Evolutionary conservation across 2,329 filamentous ascomycete genomes (phyloP).

Genomic region (Aurifilum marmelostoma): DNA sequence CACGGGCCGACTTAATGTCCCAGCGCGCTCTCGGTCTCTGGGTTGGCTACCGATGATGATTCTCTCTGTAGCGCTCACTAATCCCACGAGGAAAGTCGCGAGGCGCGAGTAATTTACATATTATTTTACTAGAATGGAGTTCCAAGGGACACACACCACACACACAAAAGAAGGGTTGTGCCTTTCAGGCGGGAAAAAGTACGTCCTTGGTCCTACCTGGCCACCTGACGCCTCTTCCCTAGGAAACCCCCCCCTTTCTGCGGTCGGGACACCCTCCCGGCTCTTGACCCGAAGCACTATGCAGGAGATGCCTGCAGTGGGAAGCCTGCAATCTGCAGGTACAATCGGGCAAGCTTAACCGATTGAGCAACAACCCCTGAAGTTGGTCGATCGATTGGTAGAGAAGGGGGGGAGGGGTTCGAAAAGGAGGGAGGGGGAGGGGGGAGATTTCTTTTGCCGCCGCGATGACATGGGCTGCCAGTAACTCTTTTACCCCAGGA

Average conservation of each 20-base stretch:
- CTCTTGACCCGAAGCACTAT: constrained; percentile 23
- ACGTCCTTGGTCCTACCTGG: background rate
- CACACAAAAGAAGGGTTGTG: too few relatives aligned
- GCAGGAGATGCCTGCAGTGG: constrained; percentile 20
- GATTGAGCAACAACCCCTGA: background rate
- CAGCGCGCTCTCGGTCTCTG: constrained; percentile 1
- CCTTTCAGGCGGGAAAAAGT: too few relatives aligned
- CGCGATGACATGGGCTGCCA: background rate
- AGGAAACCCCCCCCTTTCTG: background rate
- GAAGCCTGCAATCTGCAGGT: constrained; percentile 20
- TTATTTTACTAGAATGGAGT: too few relatives aligned
- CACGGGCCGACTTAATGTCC: constrained; percentile 20
- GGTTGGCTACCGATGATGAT: constrained; percentile 7
- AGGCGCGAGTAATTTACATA: background rate
- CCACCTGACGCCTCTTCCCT: constrained; percentile 5
- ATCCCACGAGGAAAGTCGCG: background rate
- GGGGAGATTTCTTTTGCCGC: too few relatives aligned
- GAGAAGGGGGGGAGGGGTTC: too few relatives aligned
- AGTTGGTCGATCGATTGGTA: background rate
- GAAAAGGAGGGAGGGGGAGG: background rate
- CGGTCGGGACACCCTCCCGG: constrained; percentile 11
- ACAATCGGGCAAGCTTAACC: constrained; percentile 9
- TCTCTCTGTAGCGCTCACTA: background rate
- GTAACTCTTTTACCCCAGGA: background rate
- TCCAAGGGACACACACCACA: too few relatives aligned